These are phyloP conservation scores for Cylindrodendrum hubeiense DNA, from an alignment of 2,329 filamentous ascomycete species.

Conservation along the genomic window DNA sequence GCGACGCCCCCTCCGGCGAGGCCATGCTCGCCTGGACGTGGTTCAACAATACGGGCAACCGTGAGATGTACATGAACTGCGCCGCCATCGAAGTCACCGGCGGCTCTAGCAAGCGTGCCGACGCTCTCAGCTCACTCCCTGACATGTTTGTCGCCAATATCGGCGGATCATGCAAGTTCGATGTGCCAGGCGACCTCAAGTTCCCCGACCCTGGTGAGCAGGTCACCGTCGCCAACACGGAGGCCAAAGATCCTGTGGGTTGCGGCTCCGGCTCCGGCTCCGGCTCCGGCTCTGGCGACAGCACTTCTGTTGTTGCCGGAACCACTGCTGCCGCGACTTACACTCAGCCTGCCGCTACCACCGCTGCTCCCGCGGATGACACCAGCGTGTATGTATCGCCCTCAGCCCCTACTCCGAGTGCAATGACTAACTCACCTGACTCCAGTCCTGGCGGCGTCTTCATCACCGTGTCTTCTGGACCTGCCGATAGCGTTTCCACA, in stretches of 20 bases:
- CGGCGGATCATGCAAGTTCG: conserved; percentile 68
- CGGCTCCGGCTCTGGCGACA: conserved; percentile 28
- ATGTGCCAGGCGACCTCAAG: conserved; percentile 63
- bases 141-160: conserved; percentile 80
- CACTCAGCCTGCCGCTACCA: conserved; percentile 35
- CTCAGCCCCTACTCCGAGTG: conserved; percentile 13
- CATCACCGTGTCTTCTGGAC: conserved; percentile 48
- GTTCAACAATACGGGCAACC: conserved; percentile 82
- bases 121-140: conserved; percentile 69
- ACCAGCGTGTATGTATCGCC: conserved; percentile 43
- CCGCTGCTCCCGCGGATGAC: conserved; percentile 35
- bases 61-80: conserved; percentile 92
- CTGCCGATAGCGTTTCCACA: conserved; percentile 16
- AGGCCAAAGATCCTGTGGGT: conserved; percentile 52
- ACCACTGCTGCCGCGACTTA: conserved; percentile 36
- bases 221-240: conserved; percentile 55
- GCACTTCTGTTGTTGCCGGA: conserved; percentile 24
- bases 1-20: conserved; percentile 69
- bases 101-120: conserved; percentile 49
- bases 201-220: conserved; percentile 76
- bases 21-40: conserved; percentile 82
- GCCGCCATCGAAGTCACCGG: conserved; percentile 74
- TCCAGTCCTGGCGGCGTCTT: conserved; percentile 58
- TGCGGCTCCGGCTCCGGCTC: conserved; percentile 47
- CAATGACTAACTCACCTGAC: conserved; percentile 32